Evolutionary conservation across 169 alveolate genomes (phyloP).

Genomic region (Eimeria zaria): DNA sequence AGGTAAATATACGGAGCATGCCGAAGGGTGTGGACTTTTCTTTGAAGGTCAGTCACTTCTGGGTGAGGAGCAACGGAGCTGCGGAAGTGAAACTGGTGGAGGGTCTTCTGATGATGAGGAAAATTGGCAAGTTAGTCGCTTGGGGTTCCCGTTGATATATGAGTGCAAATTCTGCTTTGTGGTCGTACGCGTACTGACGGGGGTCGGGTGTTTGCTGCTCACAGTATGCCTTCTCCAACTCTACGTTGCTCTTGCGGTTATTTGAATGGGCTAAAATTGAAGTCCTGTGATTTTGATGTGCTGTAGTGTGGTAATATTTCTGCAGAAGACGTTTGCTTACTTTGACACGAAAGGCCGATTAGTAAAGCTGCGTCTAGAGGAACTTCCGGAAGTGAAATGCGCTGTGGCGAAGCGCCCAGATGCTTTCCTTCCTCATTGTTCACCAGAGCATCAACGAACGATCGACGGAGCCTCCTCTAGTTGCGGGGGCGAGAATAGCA

Average conservation of each 20-base stretch:
- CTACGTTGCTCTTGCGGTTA: not conserved
- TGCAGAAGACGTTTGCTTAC: constrained; percentile 77
- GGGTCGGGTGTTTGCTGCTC: not conserved
- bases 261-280: not conserved
- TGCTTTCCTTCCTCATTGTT: not conserved
- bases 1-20: not conserved
- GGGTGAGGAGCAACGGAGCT: constrained; percentile 21
- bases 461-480: not conserved
- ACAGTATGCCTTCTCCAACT: not conserved
- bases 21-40: not conserved
- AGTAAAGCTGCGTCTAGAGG: constrained; percentile 43
- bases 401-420: not conserved
- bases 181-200: not conserved
- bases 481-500: constrained; percentile 24
- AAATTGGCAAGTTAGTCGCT: constrained; percentile 65
- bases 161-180: not conserved
- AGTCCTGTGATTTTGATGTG: not conserved
- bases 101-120: constrained; percentile 62
- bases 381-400: constrained; percentile 7
- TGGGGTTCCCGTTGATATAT: not conserved
- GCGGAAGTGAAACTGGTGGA: constrained; percentile 18
- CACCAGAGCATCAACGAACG: not conserved
- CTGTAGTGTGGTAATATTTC: not conserved
- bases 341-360: constrained; percentile 78
- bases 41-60: not conserved